Base-by-base conservation (phyloP, 768 basidiomycete genomes). In the Rhizopogon roseolus region DNA sequence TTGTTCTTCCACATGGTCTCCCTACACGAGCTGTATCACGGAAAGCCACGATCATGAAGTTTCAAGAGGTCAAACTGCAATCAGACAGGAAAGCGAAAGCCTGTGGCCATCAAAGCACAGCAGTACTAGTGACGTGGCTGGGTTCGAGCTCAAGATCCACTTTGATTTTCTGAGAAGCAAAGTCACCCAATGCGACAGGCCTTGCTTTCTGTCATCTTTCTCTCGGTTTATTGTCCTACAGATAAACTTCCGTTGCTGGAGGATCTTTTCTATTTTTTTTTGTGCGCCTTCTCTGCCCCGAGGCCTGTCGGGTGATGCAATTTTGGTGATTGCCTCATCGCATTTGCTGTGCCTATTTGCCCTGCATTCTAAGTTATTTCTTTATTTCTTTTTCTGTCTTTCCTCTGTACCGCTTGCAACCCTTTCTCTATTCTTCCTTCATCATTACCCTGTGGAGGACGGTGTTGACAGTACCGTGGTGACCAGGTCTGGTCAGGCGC, bases 311-410 rank as follows among this genome's bases (percentile, higher is more conserved):
- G 29, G 17, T 32, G 32, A 32, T 34, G 4, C 13, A 46, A 16
- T 34, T 46, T 46, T 48, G 41, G 44, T 52, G 41, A 45, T 49
- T 36, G 22, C 13, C 8, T 42, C 44, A 48, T 48, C 51, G 17
- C 41, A 27, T 48, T 52, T 52, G 51, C 51, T 52, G 51, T 50
- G 51, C 51, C 32, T 49, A 17, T 40, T 49, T 36, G 29, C 50
- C 50, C 50, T 40, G 50, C 69, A 70, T 69, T 58, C 54, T 65
- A 63, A 61, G 63, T 62, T 60, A 64, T 63, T 69, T 62, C 64
- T 57, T 63, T 67, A 61, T 66, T 64, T 56, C 63, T 53, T n/a
- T 57, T 56, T 64, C 49, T 54, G 22, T 50, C 55, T 54, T 57
- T 57, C 57, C 57, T 58, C 62, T 53, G 54, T 36, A 63, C 65